Percentiles rank a stretch among this genome's conserved stretches.
Evolutionary conservation across 768 basidiomycete species (phyloP).

Genomic region (Coprinellus micaceus): DNA sequence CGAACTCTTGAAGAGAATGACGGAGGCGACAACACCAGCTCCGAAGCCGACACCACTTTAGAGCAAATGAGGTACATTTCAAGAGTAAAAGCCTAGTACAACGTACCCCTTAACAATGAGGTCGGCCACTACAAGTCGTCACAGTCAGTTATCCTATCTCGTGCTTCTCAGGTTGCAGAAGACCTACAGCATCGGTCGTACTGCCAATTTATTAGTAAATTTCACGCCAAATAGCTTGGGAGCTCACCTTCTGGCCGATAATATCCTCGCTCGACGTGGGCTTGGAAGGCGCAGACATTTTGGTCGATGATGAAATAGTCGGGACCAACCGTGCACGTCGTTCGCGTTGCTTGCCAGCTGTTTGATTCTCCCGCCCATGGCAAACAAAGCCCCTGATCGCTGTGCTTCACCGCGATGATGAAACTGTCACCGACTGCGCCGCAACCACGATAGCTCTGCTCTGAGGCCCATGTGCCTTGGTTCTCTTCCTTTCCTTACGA

Average conservation of each 20-base stretch:
- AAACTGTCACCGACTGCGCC: constrained; percentile 5
- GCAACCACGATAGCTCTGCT: not conserved
- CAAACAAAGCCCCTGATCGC: constrained; percentile 3
- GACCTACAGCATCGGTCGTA: constrained; percentile 84
- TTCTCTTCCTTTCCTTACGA: not conserved
- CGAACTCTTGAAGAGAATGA: constrained; percentile 88
- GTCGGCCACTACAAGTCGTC: constrained; percentile 25
- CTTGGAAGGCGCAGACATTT: constrained; percentile 55
- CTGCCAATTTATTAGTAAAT: constrained; percentile 34
- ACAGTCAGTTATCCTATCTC: constrained; percentile 10
- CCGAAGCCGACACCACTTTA: constrained; percentile 83
- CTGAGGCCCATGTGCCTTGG: not conserved
- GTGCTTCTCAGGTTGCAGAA: constrained; percentile 8
- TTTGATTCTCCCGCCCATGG: not conserved
- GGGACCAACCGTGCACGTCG: constrained; percentile 30
- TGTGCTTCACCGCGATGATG: not conserved
- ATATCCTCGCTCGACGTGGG: constrained; percentile 85
- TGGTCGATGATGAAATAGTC: constrained; percentile 16
- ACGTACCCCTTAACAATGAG: constrained; percentile 80
- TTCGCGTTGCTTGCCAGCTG: not conserved
- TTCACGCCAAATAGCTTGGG: not conserved
- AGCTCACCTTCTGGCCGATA: constrained; percentile 80
- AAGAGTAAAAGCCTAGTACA: not conserved
- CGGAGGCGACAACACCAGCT: constrained; percentile 83
- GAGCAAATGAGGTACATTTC: not conserved